These are phyloP conservation scores for Globomyces pollinis-pini DNA, from an alignment of 192 early-diverging fungal species.

Conservation along the genomic window DNA sequence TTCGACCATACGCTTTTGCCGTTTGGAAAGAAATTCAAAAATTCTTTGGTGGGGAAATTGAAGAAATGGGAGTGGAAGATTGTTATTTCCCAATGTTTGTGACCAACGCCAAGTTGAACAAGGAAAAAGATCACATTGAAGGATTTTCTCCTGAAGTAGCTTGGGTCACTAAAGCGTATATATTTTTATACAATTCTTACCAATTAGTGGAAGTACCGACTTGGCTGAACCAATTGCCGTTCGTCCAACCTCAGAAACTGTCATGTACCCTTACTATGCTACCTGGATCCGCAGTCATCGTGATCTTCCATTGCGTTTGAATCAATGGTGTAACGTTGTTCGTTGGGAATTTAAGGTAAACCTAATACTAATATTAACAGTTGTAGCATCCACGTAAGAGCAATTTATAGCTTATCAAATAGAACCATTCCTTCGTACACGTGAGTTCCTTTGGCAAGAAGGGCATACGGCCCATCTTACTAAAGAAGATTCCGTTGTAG, in stretches of 20 bases:
- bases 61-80: conserved; percentile 89
- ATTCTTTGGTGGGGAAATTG: conserved; percentile 87
- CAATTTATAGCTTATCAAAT: no score
- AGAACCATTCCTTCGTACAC: conserved; percentile 95
- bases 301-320: conserved; percentile 91
- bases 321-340: conserved; percentile 99
- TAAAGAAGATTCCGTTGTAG: conserved; percentile 74
- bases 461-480: conserved; percentile 96
- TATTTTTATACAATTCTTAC: not conserved
- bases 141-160: conserved; percentile 99
- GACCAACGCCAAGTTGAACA: conserved; percentile 72
- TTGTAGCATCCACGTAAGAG: not conserved
- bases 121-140: conserved; percentile 98
- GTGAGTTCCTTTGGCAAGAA: conserved; percentile 99
- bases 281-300: conserved; percentile 97
- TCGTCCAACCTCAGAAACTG: conserved; percentile 98
- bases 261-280: conserved; percentile 99
- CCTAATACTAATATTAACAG: conserved; percentile 79
- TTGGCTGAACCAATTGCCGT: conserved; percentile 96
- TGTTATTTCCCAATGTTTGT: conserved; percentile 99
- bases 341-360: conserved; percentile 99
- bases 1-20: conserved; percentile 90
- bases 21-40: conserved; percentile 96
- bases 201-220: conserved; percentile 63
- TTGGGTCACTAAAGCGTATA: conserved; percentile 90